Base-by-base conservation (phyloP, 495 filamentous ascomycete species). In the Penicillium cosmopolitanum region DNA sequence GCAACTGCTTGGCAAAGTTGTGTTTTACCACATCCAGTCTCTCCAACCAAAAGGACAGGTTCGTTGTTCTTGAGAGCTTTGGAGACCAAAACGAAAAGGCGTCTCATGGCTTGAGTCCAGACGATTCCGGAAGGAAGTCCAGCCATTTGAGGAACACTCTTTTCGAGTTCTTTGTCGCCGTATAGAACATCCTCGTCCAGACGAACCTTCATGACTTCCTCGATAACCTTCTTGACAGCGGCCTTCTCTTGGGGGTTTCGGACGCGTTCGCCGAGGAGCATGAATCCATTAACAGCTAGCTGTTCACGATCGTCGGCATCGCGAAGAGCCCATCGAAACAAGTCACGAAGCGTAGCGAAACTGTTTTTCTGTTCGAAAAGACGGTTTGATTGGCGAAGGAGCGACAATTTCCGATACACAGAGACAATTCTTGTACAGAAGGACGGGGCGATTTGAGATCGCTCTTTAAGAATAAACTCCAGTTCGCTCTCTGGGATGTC, bases 1-100 rank as follows among this genome's bases (percentile, higher is more conserved):
- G 96, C 91, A 51, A 99, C 83, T 60, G 96, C 84, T 73, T 99
- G 96, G 62, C 92, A 96, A 18, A 98, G 89, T 8, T 92, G 96
- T 1, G 96, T 99, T 77, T 99, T 99, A 31, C 96, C 96, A 65
- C 93, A 96, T 2, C 96, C 96, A 46, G 96, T 99, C 66, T 97
- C 96, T 58, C 96, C 96, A 40, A 99, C 91, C 10, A 99, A 79
- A 43, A 99, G 78, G 13, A 98, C 89, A 2, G 96, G 96, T 75
- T 99, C 96, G 61, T 96, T 92, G 66, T 96, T 94, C 13, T 85
- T 84, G 53, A 98, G 73, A 4, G 96, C 95, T 55, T 89, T 84
- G 15, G 88, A 87, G 36, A 98, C 91, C 13, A 99, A 75, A 12
- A 95, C 83, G 71, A 90, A 96, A 11, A 98, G 80, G 33, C 96